These are phyloP conservation scores for Kitagawia praeruptora DNA, from an alignment of 129 eudicot genomes.

Conservation along the genomic window DNA sequence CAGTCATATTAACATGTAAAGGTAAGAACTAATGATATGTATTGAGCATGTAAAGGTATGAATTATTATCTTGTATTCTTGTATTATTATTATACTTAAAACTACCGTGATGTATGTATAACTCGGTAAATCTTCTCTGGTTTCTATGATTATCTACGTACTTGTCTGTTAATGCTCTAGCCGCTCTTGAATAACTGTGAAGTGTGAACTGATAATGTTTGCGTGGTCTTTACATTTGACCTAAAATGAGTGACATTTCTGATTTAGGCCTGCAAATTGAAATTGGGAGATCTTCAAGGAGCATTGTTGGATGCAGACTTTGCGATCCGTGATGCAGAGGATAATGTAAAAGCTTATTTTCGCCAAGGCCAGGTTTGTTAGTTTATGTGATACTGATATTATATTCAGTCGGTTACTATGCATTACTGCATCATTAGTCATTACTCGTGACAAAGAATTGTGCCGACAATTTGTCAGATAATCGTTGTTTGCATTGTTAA, in stretches of 20 bases:
- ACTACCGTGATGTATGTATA: neutral
- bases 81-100: neutral
- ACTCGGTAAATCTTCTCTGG: neutral
- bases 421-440: neutral
- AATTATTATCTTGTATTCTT: neutral
- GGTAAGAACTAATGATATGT: too few species aligned
- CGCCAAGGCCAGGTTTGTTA: slow-evolving; percentile 94
- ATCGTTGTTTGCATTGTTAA: neutral
- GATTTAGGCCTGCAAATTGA: slow-evolving; percentile 75
- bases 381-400: neutral
- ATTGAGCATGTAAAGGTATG: neutral
- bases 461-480: neutral
- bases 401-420: neutral
- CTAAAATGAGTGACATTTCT: slow-evolving; percentile 12
- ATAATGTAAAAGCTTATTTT: slow-evolving; percentile 73
- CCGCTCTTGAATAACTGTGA: neutral
- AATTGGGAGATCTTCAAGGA: slow-evolving; percentile 77
- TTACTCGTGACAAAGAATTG: neutral
- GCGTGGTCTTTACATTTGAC: neutral
- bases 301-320: slow-evolving; percentile 82
- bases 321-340: slow-evolving; percentile 86
- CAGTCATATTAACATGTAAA: too few species aligned
- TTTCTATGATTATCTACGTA: neutral
- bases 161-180: neutral
- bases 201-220: neutral